Conservation (phyloP, 768 basidiomycete species). For the Lyophyllum decastes region DNA sequence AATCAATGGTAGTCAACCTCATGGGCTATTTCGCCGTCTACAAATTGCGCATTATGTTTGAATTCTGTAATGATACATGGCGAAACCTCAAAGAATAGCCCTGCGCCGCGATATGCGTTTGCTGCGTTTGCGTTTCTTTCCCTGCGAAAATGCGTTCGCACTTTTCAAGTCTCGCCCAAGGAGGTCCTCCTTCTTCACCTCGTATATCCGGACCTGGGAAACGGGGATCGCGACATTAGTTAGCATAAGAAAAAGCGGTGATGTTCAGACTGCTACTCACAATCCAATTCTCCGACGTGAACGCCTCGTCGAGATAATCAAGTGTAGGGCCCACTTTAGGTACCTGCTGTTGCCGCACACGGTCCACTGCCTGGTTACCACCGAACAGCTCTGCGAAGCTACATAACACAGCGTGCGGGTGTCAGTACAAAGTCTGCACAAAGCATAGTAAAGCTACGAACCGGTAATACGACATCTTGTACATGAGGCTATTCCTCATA, state of each 20-base stretch:
- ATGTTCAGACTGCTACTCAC: conserved; percentile 44
- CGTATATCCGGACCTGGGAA: conserved; percentile 81
- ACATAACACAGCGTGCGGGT: not conserved
- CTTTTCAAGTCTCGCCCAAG: conserved; percentile 88
- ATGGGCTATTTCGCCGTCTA: too few species aligned
- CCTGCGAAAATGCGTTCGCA: conserved; percentile 81
- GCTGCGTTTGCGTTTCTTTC: conserved; percentile 88
- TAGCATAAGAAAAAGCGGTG: too few species aligned
- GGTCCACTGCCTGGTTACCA: conserved; percentile 66
- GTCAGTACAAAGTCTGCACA: not conserved
- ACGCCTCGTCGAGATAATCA: conserved; percentile 95
- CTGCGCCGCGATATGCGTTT: conserved; percentile 68
- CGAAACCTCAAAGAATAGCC: conserved; percentile 27
- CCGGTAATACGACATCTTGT: conserved; percentile 98
- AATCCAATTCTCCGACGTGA: conserved; percentile 99
- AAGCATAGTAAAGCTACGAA: conserved; percentile 26
- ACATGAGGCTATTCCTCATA: conserved; percentile 98
- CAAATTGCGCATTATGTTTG: too few species aligned
- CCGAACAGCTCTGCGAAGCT: conserved; percentile 91
- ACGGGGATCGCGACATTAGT: too few species aligned
- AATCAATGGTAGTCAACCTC: too few species aligned
- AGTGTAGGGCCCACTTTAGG: conserved; percentile 78
- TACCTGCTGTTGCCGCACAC: conserved; percentile 86
- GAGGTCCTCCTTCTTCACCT: conserved; percentile 92
- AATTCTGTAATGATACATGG: too few species aligned